Evolutionary conservation across 83 land plant genomes (phyloP), one percentile per base, ranked within the genome.

Genomic region (Picea engelmannii): DNA sequence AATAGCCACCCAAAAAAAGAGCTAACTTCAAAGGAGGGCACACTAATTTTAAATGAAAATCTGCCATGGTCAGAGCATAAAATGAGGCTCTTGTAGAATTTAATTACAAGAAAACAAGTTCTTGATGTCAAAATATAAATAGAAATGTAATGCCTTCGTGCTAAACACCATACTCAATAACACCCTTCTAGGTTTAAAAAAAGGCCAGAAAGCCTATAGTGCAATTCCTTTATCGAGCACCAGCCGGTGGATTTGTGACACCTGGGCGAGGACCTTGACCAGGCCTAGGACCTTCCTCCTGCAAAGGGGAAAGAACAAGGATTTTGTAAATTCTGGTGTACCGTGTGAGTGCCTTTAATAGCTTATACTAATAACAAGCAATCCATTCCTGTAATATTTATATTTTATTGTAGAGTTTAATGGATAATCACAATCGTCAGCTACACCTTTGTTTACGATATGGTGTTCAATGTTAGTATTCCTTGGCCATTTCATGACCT

Each of bases 251-350:
- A 47, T 73, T 73, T 44, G 76, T 23, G 47, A 47, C 76, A 47
- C 76, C 76, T n/a, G 76, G 76, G 21, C 76, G 76, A 73, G 76
- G 58, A 17, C 55, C 25, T 24, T 73, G 76, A 1, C 76, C 76
- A 42, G 76, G 76, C 58, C 76, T 73, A 52, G 76, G 76, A 0
- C 58, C 55, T 2, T 73, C 76, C 76, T 73, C 76, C 76, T 71
- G 76, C 27, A 66, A 66, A 24, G 11, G 31, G 3, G 31, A 31
- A 66, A 64, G 21, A 64, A 64, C 25, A n/a, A 64, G 12, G 27
- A 23, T 64, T 64, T 64, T 1, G 8, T n/a, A 18, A 62, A 62
- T 47, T 47, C 8, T 44, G 8, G 47, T 44, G 7, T 52, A 52
- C 2, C 2, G 49, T 1, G 13, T 11, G 58, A 3, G 13, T 52